Base-by-base conservation (phyloP, 2,329 filamentous ascomycete genomes). In the Exophiala viscosa region DNA sequence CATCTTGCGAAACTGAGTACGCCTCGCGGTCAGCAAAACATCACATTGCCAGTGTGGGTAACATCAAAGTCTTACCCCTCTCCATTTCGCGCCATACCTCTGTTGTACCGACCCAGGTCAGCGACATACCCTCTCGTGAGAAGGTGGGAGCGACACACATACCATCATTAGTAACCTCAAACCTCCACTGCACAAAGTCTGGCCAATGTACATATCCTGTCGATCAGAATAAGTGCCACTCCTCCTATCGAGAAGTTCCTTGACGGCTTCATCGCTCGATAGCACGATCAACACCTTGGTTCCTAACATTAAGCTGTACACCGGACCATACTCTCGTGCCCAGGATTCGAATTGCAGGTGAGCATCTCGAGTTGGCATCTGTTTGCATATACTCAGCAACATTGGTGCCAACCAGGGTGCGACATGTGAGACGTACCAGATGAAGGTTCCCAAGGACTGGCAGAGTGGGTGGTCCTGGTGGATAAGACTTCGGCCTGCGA, bases 401-500 rank as follows among this genome's bases (percentile, higher is more conserved):
- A 13, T 13, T 7, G 10, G 6, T 36, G 13, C 14, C 14, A 36
- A 36, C 14, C 5, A 10, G 14, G 6, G 34, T 36, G 11, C 2
- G 34, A 36, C 11, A 15, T 5, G 34, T 8, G 34, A 15, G 2
- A 36, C 34, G 3, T 34, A 62, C 55, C 52, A 70, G 70, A 57
- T 78, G 76, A 1, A 80, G 60, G 40, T 80, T 81, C 2, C 78
- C 78, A 7, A 80, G 61, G 1, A 81, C 46, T 0, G 77, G 77
- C 1, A 78, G 34, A 0, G 76, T 78, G 1, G 75, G 75, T 5
- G 78, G 78, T 0, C 77, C 77, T 1, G 77, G 76, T 6, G 77
- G 76, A 36, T 66, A 73, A 17, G 62, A 17, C 20, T 44, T 44
- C 13, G 42, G 42, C 9, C 42, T 28, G 5, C 42, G 11, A 8